Conservation (phyloP, 257 asterid genomes). For the Osmanthus fragrans region DNA sequence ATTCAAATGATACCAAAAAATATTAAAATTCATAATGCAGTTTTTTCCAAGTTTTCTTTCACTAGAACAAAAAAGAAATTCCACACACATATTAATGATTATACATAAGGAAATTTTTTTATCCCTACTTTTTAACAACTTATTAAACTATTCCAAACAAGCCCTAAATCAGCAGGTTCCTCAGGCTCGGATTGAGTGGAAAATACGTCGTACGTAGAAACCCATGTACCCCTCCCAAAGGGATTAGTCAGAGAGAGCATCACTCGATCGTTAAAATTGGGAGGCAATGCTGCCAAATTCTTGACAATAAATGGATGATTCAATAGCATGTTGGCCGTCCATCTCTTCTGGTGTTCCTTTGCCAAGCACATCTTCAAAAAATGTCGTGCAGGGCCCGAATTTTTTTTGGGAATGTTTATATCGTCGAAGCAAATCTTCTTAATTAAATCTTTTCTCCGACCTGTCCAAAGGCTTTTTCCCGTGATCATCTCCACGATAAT, state of each 20-base stretch:
- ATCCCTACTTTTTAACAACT: no score
- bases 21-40: no score
- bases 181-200: background rate
- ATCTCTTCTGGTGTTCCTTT: background rate
- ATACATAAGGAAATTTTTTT: no score
- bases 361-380: conserved; percentile 15
- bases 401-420: background rate
- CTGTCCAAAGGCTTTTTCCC: background rate
- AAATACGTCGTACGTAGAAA: background rate
- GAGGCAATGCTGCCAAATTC: background rate
- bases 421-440: background rate
- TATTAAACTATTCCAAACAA: no score
- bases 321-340: conserved; percentile 3
- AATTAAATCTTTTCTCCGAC: background rate
- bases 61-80: background rate
- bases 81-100: no score
- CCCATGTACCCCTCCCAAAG: background rate
- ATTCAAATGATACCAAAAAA: no score
- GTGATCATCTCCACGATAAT: conserved; percentile 18
- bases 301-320: conserved; percentile 9
- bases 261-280: background rate
- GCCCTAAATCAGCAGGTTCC: background rate
- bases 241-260: background rate
- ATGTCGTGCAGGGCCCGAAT: background rate
- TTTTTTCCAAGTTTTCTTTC: background rate